Conservation (phyloP, 108 stramenopile genomes). For the Nannochloropsis gaditana region DNA sequence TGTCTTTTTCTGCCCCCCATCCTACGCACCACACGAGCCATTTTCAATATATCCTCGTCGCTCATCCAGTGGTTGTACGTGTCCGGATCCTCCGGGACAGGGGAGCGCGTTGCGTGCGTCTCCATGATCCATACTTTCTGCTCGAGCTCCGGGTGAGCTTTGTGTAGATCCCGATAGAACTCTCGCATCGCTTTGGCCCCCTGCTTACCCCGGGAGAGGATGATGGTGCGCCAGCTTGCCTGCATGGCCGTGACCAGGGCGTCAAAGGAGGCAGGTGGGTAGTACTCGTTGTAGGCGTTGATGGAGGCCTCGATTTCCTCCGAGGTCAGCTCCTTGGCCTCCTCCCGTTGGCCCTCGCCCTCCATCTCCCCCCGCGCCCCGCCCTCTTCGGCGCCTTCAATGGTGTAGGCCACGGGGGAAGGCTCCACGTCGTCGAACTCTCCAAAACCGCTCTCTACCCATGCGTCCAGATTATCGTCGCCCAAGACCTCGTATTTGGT, state of each 20-base stretch:
- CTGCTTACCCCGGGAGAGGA: neutral
- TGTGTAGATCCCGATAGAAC: neutral
- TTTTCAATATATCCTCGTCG: neutral
- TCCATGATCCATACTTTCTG: neutral
- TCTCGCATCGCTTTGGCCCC: conserved; percentile 3
- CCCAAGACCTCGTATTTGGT: neutral
- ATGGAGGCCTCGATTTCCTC: conserved; percentile 2
- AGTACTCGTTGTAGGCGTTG: conserved; percentile 10
- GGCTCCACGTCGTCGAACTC: conserved; percentile 10
- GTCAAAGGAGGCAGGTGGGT: neutral
- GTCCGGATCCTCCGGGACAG: neutral
- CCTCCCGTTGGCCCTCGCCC: neutral
- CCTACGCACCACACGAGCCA: neutral
- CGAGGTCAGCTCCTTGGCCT: neutral
- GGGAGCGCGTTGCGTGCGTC: neutral
- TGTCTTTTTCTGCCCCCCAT: too few relatives aligned
- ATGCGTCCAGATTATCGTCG: neutral
- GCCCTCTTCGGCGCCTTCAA: neutral
- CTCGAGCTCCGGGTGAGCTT: neutral
- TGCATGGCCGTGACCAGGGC: neutral
- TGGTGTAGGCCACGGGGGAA: neutral
- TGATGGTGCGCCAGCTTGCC: neutral
- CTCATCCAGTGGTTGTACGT: conserved; percentile 11
- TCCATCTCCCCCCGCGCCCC: neutral
- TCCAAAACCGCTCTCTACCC: neutral